Evolutionary conservation across 2,329 filamentous ascomycete genomes (phyloP), one percentile per base, ranked within the genome.

Genomic region (Nigrospora sphaerica): DNA sequence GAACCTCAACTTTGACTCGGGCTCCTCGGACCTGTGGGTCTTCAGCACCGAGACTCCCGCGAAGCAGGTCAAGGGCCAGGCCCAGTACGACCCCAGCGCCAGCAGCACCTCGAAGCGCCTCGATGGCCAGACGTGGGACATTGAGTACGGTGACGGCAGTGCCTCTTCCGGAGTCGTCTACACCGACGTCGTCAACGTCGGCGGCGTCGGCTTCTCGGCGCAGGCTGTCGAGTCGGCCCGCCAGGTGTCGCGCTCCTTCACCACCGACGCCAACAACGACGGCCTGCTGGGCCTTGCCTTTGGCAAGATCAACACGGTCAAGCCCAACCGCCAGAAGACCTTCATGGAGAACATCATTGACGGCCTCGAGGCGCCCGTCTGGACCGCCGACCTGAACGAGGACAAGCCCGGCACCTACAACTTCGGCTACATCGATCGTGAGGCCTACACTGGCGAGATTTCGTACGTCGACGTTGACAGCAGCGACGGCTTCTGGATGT

Each of bases 401-500:
- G 55, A 42, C 31, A 44, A 58, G 66, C 69, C 62, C 18, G 63
- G 62, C 3, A 64, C 62, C 17, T 66, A 66, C 48, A 64, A 64
- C 52, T 66, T 66, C 45, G 63, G 63, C 12, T 65, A 71, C 67
- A 77, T 83, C 48, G 80, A 85, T 62, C 57, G 57, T 33, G 66
- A 64, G 55, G 62, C 81, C 58, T 82, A 80, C 67, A 78, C 70
- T 0, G 81, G 81, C 41, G 51, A 66, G 32, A 75, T 85, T 56
- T 69, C 70, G 49, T 85, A 81, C 59, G 63, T 74, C 32, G 58
- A 72, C 14, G 77, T 82, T 46, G 73, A 82, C 63, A 70, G 56
- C 53, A 71, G 68, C 39, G 59, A 77, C 28, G 82, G 82, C 13
- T 84, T 78, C 70, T 86, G 83, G 82, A 66, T 73, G 44, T 83